Evolutionary conservation across 2,329 filamentous ascomycete genomes (phyloP), one percentile per base, ranked within the genome.

Genomic region (Parastagonospora nodorum): DNA sequence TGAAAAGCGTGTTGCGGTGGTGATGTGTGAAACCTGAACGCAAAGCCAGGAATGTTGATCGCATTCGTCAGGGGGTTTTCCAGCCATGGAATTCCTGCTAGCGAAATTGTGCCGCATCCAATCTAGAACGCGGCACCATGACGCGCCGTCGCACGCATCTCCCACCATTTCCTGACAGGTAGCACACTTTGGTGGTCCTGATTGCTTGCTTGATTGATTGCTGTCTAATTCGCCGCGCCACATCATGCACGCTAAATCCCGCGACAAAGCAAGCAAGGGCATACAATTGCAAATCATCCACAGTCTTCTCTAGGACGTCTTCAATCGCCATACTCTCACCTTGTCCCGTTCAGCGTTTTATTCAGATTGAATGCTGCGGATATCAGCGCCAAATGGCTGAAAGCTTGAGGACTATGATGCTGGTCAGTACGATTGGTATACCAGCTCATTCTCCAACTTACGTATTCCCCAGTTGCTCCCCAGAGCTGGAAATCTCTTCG

Each of bases 381-480:
- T 63, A 92, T 84, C 65, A 90, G 80, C 2, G 88, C 87, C 53
- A 92, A 73, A 67, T 92, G 88, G 60, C 86, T 89, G 60, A 92
- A 92, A 0, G 89, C 88, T 74, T 91, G 88, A 0, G 89, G 88
- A 12, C 19, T 24, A 5, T 24, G 19, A 24, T 24, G 19, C 19
- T 24, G 19, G 19, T 24, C 19, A 24, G 19, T 5, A 5, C 19
- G 19, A 24, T 24, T 24, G 3, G 5, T 24, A 24, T 3, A 24
- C 3, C 19, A 24, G 5, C 5, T 24, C 19, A 3, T 3, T 24
- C 19, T 5, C 19, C 3, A 24, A 24, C 19, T 24, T 24, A 24
- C 19, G 88, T 91, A 66, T 92, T 92, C 1, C 89, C 89, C 51
- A 92, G 78, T 74, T 92, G 88, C 73, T 92, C 88, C 9, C 89